Evolutionary conservation across 1,284 basidiomycete genomes (phyloP), one percentile per base, ranked within the genome.

Genomic region (Trichosporon sp.): DNA sequence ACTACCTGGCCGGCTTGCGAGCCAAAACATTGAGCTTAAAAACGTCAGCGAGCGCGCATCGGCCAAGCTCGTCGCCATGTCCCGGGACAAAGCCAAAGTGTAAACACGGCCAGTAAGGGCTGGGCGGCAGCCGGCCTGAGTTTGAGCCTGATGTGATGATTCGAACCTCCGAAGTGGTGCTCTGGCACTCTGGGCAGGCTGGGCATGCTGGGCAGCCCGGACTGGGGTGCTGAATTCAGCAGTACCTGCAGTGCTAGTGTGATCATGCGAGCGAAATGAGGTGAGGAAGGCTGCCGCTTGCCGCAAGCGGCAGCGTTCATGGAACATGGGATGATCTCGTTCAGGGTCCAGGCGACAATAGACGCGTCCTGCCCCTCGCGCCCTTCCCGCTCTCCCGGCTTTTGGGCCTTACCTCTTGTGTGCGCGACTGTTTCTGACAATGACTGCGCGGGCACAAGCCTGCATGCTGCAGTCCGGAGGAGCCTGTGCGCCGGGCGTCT

Each of bases 381-480:
- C 51, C 51, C 51, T 54, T 54, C 51, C 51, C 51, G 51, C 51
- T 19, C n/a, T 54, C 51, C 51, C 51, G 26, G 21, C 51, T 54
- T 21, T 26, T 54, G 51, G 51, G 26, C 26, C 26, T 26, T 26
- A 26, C 26, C 26, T 26, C 26, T 26, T 26, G 26, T 26, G 26
- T 26, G 26, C 26, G 26, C 26, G 26, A 26, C 26, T 26, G 26
- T 26, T 26, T 26, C 26, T 11, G 26, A 26, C 26, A 26, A 26
- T 26, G 26, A 26, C 26, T 26, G 26, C 26, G 26, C 26, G 26
- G 26, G 26, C 26, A 46, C 43, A n/a, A n/a, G 43, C 43, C 43
- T 4, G 26, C 26, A 26, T 26, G 26, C 26, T 26, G 16, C 43
- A 46, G 43, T 16, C 43, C 43, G 43, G 43, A 46, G 43, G 16